A percentile compares a stretch with the other conserved stretches of the same genome.
Conservation (phyloP, 441 rosid species). For the Erodium trifolium region DNA sequence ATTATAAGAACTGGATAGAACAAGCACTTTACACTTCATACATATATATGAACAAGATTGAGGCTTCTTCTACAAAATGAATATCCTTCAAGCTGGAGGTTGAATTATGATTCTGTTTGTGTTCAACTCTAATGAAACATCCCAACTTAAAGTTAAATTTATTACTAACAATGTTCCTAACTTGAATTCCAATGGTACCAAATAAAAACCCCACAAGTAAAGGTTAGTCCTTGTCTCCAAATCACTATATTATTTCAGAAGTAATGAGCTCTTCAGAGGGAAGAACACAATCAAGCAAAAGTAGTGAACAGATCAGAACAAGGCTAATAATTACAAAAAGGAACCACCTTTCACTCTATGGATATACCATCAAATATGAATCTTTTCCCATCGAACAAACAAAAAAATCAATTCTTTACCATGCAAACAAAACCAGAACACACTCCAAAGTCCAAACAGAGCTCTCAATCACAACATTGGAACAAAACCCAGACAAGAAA, state of each 20-base stretch:
- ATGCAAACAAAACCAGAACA: conserved; percentile 1
- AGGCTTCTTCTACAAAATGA: background rate
- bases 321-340: background rate
- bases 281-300: background rate
- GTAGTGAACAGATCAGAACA: background rate
- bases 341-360: background rate
- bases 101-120: background rate
- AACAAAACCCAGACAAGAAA: background rate
- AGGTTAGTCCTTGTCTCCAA: background rate
- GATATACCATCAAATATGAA: background rate
- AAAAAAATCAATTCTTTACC: background rate
- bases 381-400: background rate
- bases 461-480: background rate
- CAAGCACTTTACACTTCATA: background rate
- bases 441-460: conserved; percentile 5
- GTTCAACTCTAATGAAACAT: background rate
- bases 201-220: no score
- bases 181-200: background rate
- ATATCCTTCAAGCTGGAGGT: background rate
- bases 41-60: background rate
- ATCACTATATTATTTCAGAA: background rate
- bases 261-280: background rate
- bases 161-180: background rate
- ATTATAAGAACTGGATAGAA: background rate
- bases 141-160: background rate